Conservation (phyloP, 331 rosid species). For the Spiraea crenata region DNA sequence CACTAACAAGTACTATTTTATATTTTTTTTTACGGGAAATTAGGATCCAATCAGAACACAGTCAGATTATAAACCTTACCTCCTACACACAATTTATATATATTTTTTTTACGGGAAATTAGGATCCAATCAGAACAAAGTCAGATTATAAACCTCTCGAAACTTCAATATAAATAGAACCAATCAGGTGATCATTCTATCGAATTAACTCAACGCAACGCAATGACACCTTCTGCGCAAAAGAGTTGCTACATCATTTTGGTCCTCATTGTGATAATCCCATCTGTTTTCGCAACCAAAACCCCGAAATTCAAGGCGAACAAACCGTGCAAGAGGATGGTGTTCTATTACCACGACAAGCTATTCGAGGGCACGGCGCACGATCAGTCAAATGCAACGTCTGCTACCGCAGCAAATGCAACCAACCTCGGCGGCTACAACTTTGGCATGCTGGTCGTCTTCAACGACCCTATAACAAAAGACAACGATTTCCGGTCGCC, state of each 20-base stretch:
- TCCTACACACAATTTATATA: too few relatives aligned
- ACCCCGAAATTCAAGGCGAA: background rate
- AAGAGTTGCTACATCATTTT: slow-evolving; percentile 7
- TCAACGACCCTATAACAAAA: slow-evolving; percentile 33
- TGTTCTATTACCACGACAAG: slow-evolving; percentile 41
- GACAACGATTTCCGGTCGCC: slow-evolving; percentile 26
- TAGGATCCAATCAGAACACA: too few relatives aligned
- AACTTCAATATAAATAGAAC: slow-evolving; percentile 2
- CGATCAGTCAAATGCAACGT: slow-evolving; percentile 30
- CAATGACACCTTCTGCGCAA: background rate
- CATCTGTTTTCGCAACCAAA: slow-evolving; percentile 15
- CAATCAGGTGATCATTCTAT: background rate
- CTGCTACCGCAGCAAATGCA: slow-evolving; percentile 9
- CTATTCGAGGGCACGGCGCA: slow-evolving; percentile 20
- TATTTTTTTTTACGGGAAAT: too few relatives aligned
- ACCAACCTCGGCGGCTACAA: slow-evolving; percentile 12
- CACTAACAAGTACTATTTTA: too few relatives aligned
- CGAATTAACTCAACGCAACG: background rate
- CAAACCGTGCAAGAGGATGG: slow-evolving; percentile 39
- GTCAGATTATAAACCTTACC: too few relatives aligned
- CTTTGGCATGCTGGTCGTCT: slow-evolving; percentile 33
- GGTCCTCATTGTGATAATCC: background rate
- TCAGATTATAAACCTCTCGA: background rate
- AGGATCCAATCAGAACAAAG: background rate
- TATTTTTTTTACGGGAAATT: too few relatives aligned